These are phyloP conservation scores for Stromatinia cepivora DNA, from an alignment of 2,329 filamentous ascomycete species.

Conservation along the genomic window DNA sequence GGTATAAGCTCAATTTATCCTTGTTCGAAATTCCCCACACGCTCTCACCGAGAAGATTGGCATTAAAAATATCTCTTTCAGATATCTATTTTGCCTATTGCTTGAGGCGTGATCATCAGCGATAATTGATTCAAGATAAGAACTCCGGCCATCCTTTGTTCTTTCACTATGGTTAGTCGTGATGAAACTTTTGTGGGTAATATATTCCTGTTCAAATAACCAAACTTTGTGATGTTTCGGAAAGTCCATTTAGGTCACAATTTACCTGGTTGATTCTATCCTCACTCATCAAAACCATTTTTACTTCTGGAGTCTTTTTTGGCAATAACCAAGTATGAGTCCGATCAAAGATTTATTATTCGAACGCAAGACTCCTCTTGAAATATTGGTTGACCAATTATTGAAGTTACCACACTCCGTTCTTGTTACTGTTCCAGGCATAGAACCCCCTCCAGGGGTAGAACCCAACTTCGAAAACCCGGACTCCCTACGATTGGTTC, in stretches of 20 bases:
- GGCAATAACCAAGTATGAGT: background rate
- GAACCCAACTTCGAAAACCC: background rate
- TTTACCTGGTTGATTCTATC: background rate
- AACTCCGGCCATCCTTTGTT: too few species aligned
- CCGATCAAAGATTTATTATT: background rate
- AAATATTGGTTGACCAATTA: background rate
- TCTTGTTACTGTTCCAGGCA: background rate
- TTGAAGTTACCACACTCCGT: background rate
- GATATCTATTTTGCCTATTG: too few species aligned
- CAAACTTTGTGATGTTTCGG: background rate
- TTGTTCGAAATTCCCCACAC: too few species aligned
- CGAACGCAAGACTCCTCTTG: background rate
- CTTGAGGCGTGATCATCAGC: too few species aligned
- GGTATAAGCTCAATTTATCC: too few species aligned
- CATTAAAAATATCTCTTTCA: too few species aligned
- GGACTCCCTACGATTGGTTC: background rate
- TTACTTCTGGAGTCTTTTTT: background rate
- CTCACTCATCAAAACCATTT: background rate
- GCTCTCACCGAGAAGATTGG: too few species aligned
- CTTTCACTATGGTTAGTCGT: too few species aligned
- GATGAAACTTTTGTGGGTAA: too few species aligned
- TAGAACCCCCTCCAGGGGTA: background rate
- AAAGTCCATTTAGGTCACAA: too few species aligned
- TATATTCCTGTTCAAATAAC: background rate
- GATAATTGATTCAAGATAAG: too few species aligned